Base-by-base conservation (phyloP, 1,284 basidiomycete species). In the Naganishia liquefaciens region DNA sequence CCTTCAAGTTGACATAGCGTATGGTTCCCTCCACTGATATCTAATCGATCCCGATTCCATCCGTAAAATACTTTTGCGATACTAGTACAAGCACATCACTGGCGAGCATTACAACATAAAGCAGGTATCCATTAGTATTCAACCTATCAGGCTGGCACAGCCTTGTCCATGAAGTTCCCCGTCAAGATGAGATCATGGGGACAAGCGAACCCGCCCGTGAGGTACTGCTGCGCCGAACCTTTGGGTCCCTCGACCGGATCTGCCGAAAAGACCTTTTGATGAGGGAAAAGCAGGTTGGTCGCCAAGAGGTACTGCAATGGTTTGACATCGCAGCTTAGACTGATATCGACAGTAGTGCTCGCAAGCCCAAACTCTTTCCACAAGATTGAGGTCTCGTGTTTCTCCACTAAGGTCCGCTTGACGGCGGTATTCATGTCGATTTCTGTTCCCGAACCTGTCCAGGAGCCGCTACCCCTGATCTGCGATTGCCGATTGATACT, bases 251-350 rank as follows among this genome's bases (percentile, higher is more conserved):
- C 17, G 17, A 53, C 28, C 28, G 51, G 51, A 53, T 53, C 51
- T 6, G 51, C 28, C 19, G 27, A 33, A 21, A 53, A 53, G 51
- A 53, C 19, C 17, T 53, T 28, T 53, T 30, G 28, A 10, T 33
- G n/a, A 5, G 51, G 51, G 30, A 53, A 53, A 15, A 53, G 19
- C 51, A 53, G 21, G 51, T 53, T 53, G 51, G 51, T 53, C 1
- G 28, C 51, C 9, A 53, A 33, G 13, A 53, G 23, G 28, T 53
- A 53, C 42, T 44, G 42, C 42, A 44, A n/a, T 21, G 42, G 42
- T 21, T 44, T 44, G 42, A 44, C 42, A n/a, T 44, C 21, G 42
- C 17, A 15, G 5, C 17, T 19, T 21, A 44, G 17, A n/a, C 42
- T 44, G 5, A 44, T 21, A 5, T 21, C 42, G 5, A n/a, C 42